Evolutionary conservation across 495 filamentous ascomycete genomes (phyloP).

Genomic region (Mytilinidion resinicola): DNA sequence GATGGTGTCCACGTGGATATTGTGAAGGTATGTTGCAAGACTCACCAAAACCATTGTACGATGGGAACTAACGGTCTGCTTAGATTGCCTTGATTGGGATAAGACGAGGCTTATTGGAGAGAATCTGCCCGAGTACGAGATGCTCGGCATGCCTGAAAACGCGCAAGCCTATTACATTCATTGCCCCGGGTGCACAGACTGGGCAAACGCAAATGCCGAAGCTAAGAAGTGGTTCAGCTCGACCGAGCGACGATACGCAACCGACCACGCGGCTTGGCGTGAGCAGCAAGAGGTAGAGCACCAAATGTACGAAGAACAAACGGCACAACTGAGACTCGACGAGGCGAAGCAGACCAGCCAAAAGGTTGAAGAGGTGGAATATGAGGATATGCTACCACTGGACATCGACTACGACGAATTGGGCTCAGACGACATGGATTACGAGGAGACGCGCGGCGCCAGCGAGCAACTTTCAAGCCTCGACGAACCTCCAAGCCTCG

Average conservation of each 20-base stretch:
- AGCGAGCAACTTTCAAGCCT: neutral
- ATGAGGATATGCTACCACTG: neutral
- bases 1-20: constrained; percentile 50
- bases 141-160: constrained; percentile 41
- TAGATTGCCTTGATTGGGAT: constrained; percentile 53
- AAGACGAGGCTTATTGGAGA: constrained; percentile 47
- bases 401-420: too few species aligned
- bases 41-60: too few species aligned
- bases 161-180: constrained; percentile 47
- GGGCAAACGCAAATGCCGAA: neutral
- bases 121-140: constrained; percentile 45
- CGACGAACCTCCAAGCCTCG: neutral
- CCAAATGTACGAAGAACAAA: neutral
- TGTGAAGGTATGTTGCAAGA: constrained; percentile 41
- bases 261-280: constrained; percentile 9
- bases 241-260: constrained; percentile 6
- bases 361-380: neutral
- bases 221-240: constrained; percentile 10
- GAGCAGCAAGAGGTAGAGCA: constrained; percentile 3
- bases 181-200: constrained; percentile 31
- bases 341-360: neutral
- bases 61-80: too few species aligned
- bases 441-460: neutral
- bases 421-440: neutral
- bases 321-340: neutral